These are phyloP conservation scores for Pseudotsuga menziesii DNA, from an alignment of 75 land plant species.

Conservation along the genomic window DNA sequence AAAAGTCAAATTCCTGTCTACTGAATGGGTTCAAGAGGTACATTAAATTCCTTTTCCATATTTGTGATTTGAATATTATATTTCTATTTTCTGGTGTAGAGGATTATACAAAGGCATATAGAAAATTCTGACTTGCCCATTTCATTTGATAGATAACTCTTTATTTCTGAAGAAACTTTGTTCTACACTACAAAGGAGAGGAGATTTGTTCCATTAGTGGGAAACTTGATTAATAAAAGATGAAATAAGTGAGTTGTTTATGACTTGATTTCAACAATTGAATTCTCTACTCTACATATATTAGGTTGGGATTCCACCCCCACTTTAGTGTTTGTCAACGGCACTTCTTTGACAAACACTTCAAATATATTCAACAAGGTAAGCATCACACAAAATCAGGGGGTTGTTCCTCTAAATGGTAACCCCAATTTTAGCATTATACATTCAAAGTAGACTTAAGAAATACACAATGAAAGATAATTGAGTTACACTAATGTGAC, in stretches of 20 bases:
- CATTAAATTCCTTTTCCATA: not conserved
- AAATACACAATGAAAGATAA: not conserved
- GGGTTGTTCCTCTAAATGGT: not conserved
- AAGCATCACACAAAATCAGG: not conserved
- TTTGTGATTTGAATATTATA: not conserved
- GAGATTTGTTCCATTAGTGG: not conserved
- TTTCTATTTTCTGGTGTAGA: not conserved
- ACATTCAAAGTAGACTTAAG: not conserved
- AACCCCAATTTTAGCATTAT: not conserved
- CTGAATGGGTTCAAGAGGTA: constrained; percentile 74
- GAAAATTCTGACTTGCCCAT: not conserved
- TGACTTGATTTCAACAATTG: not conserved
- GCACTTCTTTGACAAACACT: constrained; percentile 69
- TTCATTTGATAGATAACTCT: not conserved
- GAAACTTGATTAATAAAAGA: not conserved
- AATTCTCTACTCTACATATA: not conserved
- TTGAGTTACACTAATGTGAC: not conserved
- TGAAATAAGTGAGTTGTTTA: not conserved
- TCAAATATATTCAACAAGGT: constrained; percentile 78
- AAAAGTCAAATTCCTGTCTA: constrained; percentile 44
- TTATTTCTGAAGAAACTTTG: too few species aligned
- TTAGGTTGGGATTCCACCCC: constrained; percentile 57
- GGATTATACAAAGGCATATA: not conserved
- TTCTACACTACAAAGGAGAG: not conserved
- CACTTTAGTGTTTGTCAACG: constrained; percentile 53